Evolutionary conservation across 192 early-diverging fungal genomes (phyloP), one percentile per base, ranked within the genome.

Genomic region (Umbelopsis isabellina): DNA sequence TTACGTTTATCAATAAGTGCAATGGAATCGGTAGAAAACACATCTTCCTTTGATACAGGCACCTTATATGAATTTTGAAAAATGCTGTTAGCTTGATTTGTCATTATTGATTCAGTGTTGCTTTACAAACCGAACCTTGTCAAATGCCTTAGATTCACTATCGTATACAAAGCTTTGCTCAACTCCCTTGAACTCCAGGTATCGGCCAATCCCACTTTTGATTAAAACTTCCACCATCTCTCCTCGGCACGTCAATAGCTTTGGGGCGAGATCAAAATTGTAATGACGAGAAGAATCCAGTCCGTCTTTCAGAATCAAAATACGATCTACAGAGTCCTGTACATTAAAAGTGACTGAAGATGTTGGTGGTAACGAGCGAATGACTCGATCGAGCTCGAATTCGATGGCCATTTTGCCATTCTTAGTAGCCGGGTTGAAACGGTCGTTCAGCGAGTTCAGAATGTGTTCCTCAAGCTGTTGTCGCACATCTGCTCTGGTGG

Each of bases 41-140:
- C 85, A 75, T 97, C 97, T 73, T 95, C 95, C 75, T 96, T 97
- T 51, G 91, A 91, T 20, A 89, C 85, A 0, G 97, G 97, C 4
- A 95, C 92, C 79, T 89, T 75, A 30, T n/a, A 3, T 1, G 12
- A 4, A 41, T 4, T 6, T 41, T 30, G 20, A 51, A n/a, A 72
- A 27, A 30, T 30, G 44, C 11, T 41, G 10, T 41, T 30, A 49
- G n/a, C 8, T 20, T 37, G 6, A 45, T 22, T 30, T 6, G 12
- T 15, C 18, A 23, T 27, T 1, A 21, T 25, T 3, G 21, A 8
- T 33, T 6, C 16, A 65, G 18, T 18, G 18, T 50, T 16, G 23
- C 41, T 68, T 58, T 18, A 30, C 22, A 18, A 13, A 48, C 66
- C 66, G 37, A 64, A 87, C 88, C 71, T 83, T 79, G 53, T 90